These are phyloP conservation scores for Trifolium pratense DNA, from an alignment of 306 rosid species.

Conservation along the genomic window DNA sequence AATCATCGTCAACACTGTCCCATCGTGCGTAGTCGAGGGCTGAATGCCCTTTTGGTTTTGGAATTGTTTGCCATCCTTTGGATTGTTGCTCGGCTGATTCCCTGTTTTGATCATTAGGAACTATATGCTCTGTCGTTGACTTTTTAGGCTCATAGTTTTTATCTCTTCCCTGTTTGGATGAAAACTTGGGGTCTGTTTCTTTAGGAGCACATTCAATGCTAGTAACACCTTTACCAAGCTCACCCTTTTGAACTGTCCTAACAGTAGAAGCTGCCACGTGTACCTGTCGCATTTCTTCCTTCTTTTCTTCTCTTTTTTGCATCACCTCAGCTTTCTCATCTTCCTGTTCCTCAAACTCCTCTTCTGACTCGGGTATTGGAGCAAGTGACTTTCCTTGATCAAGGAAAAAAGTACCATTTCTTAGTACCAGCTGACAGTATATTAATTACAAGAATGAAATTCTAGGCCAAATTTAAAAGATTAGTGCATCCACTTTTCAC, in stretches of 20 bases:
- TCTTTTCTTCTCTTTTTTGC: conserved; percentile 38
- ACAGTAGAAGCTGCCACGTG: conserved; percentile 35
- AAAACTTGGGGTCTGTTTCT: conserved; percentile 44
- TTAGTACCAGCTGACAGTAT: conserved; percentile 47
- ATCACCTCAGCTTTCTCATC: conserved; percentile 53
- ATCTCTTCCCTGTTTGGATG: conserved; percentile 50
- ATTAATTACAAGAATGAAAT: conserved; percentile 25
- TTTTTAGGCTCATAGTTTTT: conserved; percentile 46
- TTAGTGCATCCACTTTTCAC: conserved; percentile 1
- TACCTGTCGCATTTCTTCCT: conserved; percentile 46
- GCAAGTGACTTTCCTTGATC: conserved; percentile 98
- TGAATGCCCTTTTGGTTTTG: conserved; percentile 96
- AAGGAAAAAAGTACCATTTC: conserved; percentile 48
- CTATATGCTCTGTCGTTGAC: conserved; percentile 43
- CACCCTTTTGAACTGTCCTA: conserved; percentile 45
- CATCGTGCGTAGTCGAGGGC: conserved; percentile 87
- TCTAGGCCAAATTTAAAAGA: conserved; percentile 26
- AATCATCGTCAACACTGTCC: conserved; percentile 91
- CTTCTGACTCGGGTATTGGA: conserved; percentile 94
- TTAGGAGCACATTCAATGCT: conserved; percentile 34
- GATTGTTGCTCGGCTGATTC: conserved; percentile 54
- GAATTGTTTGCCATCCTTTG: conserved; percentile 89
- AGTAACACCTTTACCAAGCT: conserved; percentile 40
- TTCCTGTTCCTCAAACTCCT: conserved; percentile 78
- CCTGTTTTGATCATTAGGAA: conserved; percentile 43